Conservation (phyloP, 768 basidiomycete species). For the Gloeopeniophorella convolvens region DNA sequence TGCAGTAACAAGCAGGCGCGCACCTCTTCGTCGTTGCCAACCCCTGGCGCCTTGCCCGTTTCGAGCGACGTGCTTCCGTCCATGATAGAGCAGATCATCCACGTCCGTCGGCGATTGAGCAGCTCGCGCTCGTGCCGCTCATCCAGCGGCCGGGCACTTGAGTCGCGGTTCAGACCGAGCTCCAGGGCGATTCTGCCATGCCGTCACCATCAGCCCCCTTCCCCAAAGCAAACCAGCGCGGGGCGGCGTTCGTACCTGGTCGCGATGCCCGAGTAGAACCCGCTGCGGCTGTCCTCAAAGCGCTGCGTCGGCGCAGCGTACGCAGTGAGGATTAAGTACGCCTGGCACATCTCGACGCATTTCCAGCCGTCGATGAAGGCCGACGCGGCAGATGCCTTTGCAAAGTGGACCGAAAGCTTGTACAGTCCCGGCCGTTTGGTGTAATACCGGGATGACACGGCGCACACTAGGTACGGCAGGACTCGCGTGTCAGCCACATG, state of each 20-base stretch:
- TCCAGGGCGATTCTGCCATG: slow-evolving; percentile 59
- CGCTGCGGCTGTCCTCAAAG: slow-evolving; percentile 68
- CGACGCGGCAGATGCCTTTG: slow-evolving; percentile 52
- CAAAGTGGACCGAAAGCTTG: slow-evolving; percentile 52
- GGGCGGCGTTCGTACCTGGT: slow-evolving; percentile 38
- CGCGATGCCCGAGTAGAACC: slow-evolving; percentile 67
- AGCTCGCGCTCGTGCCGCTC: slow-evolving; percentile 58
- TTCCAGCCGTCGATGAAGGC: slow-evolving; percentile 54
- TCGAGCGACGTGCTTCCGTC: slow-evolving; percentile 72
- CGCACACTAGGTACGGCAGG: slow-evolving; percentile 45
- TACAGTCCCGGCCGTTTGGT: slow-evolving; percentile 48
- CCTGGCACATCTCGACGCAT: slow-evolving; percentile 74
- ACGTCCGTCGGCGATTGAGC: slow-evolving; percentile 65
- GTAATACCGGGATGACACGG: slow-evolving; percentile 63
- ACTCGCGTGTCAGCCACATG: not conserved
- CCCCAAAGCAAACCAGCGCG: no score
- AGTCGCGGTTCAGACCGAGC: slow-evolving; percentile 56
- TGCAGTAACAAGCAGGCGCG: slow-evolving; percentile 29
- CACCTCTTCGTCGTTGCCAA: slow-evolving; percentile 59
- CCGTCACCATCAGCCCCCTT: slow-evolving; percentile 1
- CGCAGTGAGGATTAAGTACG: slow-evolving; percentile 60
- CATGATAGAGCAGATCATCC: slow-evolving; percentile 70
- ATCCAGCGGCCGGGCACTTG: slow-evolving; percentile 33
- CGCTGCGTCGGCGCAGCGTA: slow-evolving; percentile 56
- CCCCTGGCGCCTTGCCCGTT: slow-evolving; percentile 66